Evolutionary conservation across 2,329 filamentous ascomycete species (phyloP), one percentile per base, ranked within the genome.

Genomic region (Fusarium foetens): DNA sequence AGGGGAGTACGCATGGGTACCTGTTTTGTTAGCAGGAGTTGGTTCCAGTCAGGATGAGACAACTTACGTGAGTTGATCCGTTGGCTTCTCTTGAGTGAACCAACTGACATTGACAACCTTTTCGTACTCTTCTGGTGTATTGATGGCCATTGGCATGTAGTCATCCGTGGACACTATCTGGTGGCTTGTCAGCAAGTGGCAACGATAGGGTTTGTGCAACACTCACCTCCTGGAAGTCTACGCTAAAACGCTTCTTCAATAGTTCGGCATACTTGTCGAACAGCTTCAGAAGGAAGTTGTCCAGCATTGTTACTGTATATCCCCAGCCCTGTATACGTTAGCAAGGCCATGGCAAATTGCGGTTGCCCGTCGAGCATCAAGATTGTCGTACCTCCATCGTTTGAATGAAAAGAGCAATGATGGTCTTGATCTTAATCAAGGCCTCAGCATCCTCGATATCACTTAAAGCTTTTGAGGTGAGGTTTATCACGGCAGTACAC

Each of bases 131-230:
- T 97, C 95, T 21, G 88, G 83, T 25, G 92, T 94, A 77, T 94
- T 94, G 80, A 98, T 97, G 4, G 94, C 93, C 96, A 99, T 98
- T 5, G 96, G 97, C 95, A 99, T 99, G 82, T 99, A 99, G 81
- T 99, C 96, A 80, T 99, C 96, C 2, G 94, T 98, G n/a, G 93
- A 91, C 21, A 92, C 89, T 76, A 91, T 91, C 87, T 90, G 79
- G 41, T 52, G 29, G 21, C 13, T 21, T 21, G 41, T 77, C 19
- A 74, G 72, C 11, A 53, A 25, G 23, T 6, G 12, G 14, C 12
- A 35, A n/a, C 11, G 13, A 17, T 7, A 27, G n/a, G 57, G 9
- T 41, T 21, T 27, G 19, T 17, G n/a, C 8, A 19, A 38, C 11
- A 71, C 78, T 65, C 79, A 93, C 92, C 85, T 98, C 95, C 80